Conservation (phyloP, 108 stramenopile genomes). For the Hondaea fermentalgiana region DNA sequence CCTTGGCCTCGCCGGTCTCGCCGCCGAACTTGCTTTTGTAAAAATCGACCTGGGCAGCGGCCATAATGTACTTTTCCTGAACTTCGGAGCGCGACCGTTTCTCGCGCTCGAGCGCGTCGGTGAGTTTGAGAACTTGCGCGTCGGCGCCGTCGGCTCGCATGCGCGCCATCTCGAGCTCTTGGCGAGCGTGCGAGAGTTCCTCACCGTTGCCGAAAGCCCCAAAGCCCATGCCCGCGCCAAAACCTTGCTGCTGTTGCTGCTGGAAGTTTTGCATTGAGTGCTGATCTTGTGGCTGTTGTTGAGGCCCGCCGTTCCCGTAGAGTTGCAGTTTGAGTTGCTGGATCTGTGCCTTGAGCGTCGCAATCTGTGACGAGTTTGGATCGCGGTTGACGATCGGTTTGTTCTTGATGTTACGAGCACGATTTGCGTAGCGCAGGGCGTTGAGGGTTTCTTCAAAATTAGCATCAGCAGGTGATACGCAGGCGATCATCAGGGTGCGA, state of each 20-base stretch:
- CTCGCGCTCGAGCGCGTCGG: not conserved
- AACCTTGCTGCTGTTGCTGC: not conserved
- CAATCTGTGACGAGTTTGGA: conserved; percentile 21
- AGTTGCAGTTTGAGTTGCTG: conserved; percentile 13
- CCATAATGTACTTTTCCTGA: conserved; percentile 6
- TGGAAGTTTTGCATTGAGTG: no score
- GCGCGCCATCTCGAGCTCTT: not conserved
- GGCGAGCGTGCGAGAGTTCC: not conserved
- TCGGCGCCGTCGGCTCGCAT: not conserved
- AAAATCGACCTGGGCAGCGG: conserved; percentile 1
- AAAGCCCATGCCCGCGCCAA: not conserved
- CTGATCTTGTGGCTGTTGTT: not conserved
- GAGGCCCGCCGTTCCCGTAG: not conserved
- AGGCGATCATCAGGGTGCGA: conserved; percentile 54
- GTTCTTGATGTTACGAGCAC: conserved; percentile 43
- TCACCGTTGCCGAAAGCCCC: not conserved
- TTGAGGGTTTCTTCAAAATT: conserved; percentile 52
- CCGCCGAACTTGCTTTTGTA: not conserved
- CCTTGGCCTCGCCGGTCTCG: not conserved
- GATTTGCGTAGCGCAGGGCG: conserved; percentile 49
- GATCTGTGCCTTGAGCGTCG: conserved; percentile 18
- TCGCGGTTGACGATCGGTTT: conserved; percentile 32
- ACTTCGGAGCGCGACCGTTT: not conserved
- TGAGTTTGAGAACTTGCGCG: not conserved
- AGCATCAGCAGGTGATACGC: conserved; percentile 45